phyloP scores from a whole-genome alignment of 768 basidiomycete species.

The Aureoboletus auriporus region DNA sequence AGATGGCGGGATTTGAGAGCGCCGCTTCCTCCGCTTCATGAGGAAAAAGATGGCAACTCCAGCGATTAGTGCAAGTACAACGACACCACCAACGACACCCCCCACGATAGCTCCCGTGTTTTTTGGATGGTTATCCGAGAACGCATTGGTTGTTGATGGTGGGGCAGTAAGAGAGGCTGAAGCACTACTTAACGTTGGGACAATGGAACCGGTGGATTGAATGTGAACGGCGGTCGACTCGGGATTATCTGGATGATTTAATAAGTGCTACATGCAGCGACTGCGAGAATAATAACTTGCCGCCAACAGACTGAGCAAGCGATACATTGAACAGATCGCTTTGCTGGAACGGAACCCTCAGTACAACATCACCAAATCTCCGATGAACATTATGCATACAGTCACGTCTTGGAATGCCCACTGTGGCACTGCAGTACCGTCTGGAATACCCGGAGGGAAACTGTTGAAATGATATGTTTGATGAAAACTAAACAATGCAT shows the following conservation, averaged over 20 bases:
- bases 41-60: conserved; percentile 39
- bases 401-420: conserved; percentile 62
- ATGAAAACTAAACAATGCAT: background rate
- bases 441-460: conserved; percentile 47
- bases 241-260: conserved; percentile 30
- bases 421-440: conserved; percentile 46
- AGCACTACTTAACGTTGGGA: conserved; percentile 9
- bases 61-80: conserved; percentile 41
- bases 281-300: conserved; percentile 8
- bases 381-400: conserved; percentile 25
- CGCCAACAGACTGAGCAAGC: conserved; percentile 32
- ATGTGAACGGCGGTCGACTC: conserved; percentile 40
- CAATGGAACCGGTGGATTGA: conserved; percentile 23
- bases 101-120: conserved; percentile 57
- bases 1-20: conserved; percentile 20
- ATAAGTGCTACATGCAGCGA: background rate
- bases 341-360: conserved; percentile 22
- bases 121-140: conserved; percentile 5
- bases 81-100: conserved; percentile 63
- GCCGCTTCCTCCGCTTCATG: conserved; percentile 18
- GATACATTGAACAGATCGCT: conserved; percentile 37
- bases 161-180: conserved; percentile 15
- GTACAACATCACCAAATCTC: background rate
- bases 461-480: conserved; percentile 22
- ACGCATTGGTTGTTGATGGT: conserved; percentile 8